phyloP scores from a whole-genome alignment of 257 asterid genomes.

The Salvia rosmarinus region DNA sequence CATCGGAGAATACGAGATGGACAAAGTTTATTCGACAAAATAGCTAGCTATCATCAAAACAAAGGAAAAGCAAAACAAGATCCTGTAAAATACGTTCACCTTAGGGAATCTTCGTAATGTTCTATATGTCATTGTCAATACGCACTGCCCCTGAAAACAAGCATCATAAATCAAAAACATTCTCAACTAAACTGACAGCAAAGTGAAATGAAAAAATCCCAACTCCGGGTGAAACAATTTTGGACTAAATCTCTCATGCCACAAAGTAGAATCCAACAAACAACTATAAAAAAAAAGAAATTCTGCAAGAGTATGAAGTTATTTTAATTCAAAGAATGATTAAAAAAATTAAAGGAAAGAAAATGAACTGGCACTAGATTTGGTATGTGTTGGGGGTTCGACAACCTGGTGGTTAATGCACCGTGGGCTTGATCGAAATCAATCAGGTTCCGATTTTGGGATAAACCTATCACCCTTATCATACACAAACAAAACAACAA shows the following conservation, averaged over 20 bases:
- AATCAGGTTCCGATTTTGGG: constrained; percentile 86
- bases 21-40: neutral
- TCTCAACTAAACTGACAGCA: too few relatives aligned
- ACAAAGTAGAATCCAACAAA: neutral
- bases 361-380: constrained; percentile 46
- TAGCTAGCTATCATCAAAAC: constrained; percentile 6
- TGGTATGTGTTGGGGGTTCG: constrained; percentile 31
- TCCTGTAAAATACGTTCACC: constrained; percentile 37
- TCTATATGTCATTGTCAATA: constrained; percentile 44
- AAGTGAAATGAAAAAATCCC: too few relatives aligned
- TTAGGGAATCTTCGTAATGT: constrained; percentile 54
- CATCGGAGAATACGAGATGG: constrained; percentile 57
- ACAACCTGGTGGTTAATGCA: constrained; percentile 50
- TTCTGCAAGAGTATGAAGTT: constrained; percentile 17
- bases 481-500: neutral
- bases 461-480: constrained; percentile 82
- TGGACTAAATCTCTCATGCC: constrained; percentile 8
- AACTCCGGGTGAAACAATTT: too few relatives aligned
- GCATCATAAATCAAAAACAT: too few relatives aligned
- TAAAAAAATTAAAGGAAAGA: neutral
- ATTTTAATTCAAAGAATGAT: constrained; percentile 1
- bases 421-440: constrained; percentile 77
- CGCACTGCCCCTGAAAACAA: constrained; percentile 83
- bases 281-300: too few relatives aligned
- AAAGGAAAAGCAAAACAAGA: constrained; percentile 1